phyloP scores from a whole-genome alignment of 495 filamentous ascomycete species.

The Aspergillus nidulans region DNA sequence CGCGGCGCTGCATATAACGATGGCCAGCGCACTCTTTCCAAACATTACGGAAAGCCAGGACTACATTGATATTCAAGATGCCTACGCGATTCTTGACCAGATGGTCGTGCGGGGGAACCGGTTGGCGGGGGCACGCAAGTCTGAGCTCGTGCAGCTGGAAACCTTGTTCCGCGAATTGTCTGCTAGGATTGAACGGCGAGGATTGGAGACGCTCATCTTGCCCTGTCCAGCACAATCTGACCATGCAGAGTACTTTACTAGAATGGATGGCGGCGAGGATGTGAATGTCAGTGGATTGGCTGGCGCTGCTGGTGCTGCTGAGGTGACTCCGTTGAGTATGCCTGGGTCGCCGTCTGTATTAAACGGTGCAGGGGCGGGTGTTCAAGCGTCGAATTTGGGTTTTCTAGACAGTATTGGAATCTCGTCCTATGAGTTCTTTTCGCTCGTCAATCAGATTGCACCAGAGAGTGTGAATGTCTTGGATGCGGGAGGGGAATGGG shows the following conservation, averaged over 20 bases:
- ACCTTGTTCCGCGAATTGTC: constrained; percentile 21
- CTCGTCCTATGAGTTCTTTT: constrained; percentile 28
- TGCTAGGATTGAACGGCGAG: background rate
- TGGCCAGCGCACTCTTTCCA: constrained; percentile 31
- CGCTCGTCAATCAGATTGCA: constrained; percentile 27
- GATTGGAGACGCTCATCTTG: background rate
- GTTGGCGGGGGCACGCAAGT: constrained; percentile 25
- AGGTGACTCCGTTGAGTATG: background rate
- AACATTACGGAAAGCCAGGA: constrained; percentile 13
- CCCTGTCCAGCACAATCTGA: background rate
- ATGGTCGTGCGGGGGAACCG: constrained; percentile 32
- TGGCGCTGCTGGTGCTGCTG: background rate
- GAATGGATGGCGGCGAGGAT: background rate
- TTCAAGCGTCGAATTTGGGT: constrained; percentile 11
- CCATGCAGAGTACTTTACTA: background rate
- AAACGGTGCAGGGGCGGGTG: background rate
- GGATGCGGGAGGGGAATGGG: background rate
- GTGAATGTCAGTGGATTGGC: background rate
- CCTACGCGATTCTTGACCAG: constrained; percentile 31
- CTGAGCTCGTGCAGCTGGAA: constrained; percentile 23
- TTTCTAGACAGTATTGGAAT: constrained; percentile 28
- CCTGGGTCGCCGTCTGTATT: background rate
- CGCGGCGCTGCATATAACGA: constrained; percentile 28
- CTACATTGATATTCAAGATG: constrained; percentile 16
- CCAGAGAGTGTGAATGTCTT: background rate